Evolutionary conservation across 2,329 filamentous ascomycete species (phyloP), one percentile per base, ranked within the genome.

Genomic region (Didymella keratinophila): DNA sequence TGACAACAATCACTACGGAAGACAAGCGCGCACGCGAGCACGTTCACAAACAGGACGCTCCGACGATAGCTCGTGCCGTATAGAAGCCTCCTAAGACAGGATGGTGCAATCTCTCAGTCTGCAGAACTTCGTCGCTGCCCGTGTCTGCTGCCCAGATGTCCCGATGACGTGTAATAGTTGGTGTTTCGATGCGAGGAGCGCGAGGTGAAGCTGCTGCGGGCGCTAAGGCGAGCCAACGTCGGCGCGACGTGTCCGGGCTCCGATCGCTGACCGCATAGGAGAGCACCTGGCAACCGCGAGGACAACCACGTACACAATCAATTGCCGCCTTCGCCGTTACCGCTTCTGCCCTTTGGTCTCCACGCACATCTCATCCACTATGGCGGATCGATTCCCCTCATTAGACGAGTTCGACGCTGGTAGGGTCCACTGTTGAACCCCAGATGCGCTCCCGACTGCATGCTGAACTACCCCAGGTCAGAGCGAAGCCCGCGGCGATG

Each of bases 401-500:
- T 72, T 83, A 66, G 81, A 83, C 67, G 81, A 83, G 69, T 80
- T 83, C 68, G 81, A 83, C 60, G 80, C 79, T 60, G 81, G 81
- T 83, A 75, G 62, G 74, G 61, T 59, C 61, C 61, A 63, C 67
- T 63, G 61, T 65, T 57, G 56, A 58, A 59, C 52, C 50, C 62
- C 62, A 61, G 63, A 60, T 41, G 62, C 65, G 59, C 60, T 66
- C 60, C 66, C 61, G 60, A 54, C 49, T 52, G 51, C 42, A 61
- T 71, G 60, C 73, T 73, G 56, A 69, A 55, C 48, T 23, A 43
- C 25, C 34, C 63, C 79, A 90, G 91, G 88, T 73, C 88, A 91
- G 80, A 89, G 89, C 55, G 86, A 81, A 87, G 66, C 83, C 84
- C 74, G 84, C 83, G 78, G 83, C 81, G 72, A 79, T 54, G 71